phyloP scores from a whole-genome alignment of 2,329 filamentous ascomycete genomes.

The Furcasterigmium sp. region DNA sequence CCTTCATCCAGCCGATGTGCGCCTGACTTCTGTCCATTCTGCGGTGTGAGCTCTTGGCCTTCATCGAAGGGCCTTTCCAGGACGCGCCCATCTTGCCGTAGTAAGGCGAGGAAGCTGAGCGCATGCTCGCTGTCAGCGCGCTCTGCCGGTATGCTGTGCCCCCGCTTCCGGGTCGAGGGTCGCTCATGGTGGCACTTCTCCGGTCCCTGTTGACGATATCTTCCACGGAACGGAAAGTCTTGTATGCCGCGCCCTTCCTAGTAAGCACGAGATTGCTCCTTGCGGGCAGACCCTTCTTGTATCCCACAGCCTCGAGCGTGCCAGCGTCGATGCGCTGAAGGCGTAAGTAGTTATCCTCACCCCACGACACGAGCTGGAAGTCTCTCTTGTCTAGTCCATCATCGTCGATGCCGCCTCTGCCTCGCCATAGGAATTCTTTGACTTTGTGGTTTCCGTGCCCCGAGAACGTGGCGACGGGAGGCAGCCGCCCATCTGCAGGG shows the following conservation, averaged over 20 bases:
- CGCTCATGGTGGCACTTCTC: constrained; percentile 56
- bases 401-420: constrained; percentile 61
- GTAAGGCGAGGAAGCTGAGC: constrained; percentile 32
- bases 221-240: constrained; percentile 74
- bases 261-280: constrained; percentile 66
- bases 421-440: constrained; percentile 89
- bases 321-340: constrained; percentile 67
- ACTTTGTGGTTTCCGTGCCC: constrained; percentile 65
- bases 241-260: constrained; percentile 78
- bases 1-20: constrained; percentile 66
- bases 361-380: constrained; percentile 92
- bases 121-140: constrained; percentile 37
- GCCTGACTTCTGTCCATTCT: constrained; percentile 42
- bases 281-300: constrained; percentile 62
- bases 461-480: constrained; percentile 52
- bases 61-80: constrained; percentile 56
- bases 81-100: constrained; percentile 29
- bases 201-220: constrained; percentile 52
- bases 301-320: constrained; percentile 64
- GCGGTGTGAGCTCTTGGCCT: constrained; percentile 41
- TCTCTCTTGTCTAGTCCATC: constrained; percentile 77
- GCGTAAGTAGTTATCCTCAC: constrained; percentile 75
- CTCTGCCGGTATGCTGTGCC: constrained; percentile 36
- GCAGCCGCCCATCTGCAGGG: constrained; percentile 35
- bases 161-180: constrained; percentile 43